These are phyloP conservation scores for Lipomyces japonicus DNA, from an alignment of 805 yeast genomes.

Conservation along the genomic window DNA sequence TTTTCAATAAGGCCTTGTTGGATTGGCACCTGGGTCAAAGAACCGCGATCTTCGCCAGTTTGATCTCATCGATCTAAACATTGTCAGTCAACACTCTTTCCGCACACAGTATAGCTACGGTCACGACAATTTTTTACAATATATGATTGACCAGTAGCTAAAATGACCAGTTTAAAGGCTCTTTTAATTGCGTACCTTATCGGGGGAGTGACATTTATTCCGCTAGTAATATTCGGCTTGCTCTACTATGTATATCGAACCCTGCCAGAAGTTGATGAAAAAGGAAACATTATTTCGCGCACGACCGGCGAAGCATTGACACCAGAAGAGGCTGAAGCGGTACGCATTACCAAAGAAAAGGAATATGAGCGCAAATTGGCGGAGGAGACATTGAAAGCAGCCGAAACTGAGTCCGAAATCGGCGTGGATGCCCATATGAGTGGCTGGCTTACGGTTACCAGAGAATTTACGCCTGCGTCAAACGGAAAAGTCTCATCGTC, in stretches of 20 bases:
- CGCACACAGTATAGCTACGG: too few species aligned
- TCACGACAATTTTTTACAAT: too few species aligned
- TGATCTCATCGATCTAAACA: too few species aligned
- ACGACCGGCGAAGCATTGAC: background rate
- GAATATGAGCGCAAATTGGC: constrained; percentile 41
- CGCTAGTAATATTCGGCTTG: constrained; percentile 46
- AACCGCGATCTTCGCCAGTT: too few species aligned
- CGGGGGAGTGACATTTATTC: constrained; percentile 82
- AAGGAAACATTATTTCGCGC: constrained; percentile 11
- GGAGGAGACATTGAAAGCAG: constrained; percentile 50
- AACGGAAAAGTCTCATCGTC: constrained; percentile 29
- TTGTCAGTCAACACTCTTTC: too few species aligned
- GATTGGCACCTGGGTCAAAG: too few species aligned
- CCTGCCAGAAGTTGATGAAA: constrained; percentile 36
- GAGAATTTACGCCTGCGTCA: constrained; percentile 46
- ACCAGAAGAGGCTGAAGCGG: constrained; percentile 14
- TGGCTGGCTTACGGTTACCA: constrained; percentile 85
- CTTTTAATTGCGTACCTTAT: constrained; percentile 52
- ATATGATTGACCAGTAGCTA: too few species aligned
- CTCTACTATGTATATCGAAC: constrained; percentile 41
- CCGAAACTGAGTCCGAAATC: constrained; percentile 55
- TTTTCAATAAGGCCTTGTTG: too few species aligned
- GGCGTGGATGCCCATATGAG: constrained; percentile 60
- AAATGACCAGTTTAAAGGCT: constrained; percentile 18
- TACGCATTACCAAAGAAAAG: constrained; percentile 8